These are phyloP conservation scores for Candida mattraensis DNA, from an alignment of 805 yeast genomes.

Conservation along the genomic window DNA sequence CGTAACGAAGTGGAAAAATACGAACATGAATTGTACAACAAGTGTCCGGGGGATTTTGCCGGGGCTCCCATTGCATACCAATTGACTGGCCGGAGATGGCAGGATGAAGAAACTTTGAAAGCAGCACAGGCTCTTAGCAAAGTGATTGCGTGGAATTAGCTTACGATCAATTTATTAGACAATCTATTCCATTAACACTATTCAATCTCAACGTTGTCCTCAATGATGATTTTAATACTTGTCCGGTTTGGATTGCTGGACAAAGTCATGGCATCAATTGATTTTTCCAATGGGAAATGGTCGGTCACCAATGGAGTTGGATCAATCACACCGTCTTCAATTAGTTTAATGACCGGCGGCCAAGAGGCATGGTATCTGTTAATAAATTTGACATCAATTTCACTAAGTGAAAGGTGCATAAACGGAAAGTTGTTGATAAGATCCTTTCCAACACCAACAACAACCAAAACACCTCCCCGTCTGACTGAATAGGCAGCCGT, in stretches of 20 bases:
- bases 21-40: conserved; percentile 34
- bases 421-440: conserved; percentile 49
- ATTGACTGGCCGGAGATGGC: conserved; percentile 49
- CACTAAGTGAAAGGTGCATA: conserved; percentile 54
- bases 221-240: conserved; percentile 47
- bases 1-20: conserved; percentile 30
- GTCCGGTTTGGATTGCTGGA: conserved; percentile 41
- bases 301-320: conserved; percentile 49
- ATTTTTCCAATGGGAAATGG: conserved; percentile 45
- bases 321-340: conserved; percentile 43
- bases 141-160: no score
- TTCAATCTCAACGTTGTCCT: conserved; percentile 33
- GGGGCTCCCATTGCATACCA: conserved; percentile 53
- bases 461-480: conserved; percentile 46
- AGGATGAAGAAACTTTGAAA: conserved; percentile 49
- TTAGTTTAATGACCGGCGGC: conserved; percentile 54
- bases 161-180: no score
- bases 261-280: conserved; percentile 44
- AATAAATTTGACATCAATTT: conserved; percentile 49
- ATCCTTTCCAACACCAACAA: conserved; percentile 53
- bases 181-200: no score
- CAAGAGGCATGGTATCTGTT: conserved; percentile 57
- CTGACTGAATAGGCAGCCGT: conserved; percentile 46
- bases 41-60: conserved; percentile 35
- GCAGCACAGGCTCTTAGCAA: conserved; percentile 41